Base-by-base conservation (phyloP, 345 rosid species). In the Boechera retrofracta region DNA sequence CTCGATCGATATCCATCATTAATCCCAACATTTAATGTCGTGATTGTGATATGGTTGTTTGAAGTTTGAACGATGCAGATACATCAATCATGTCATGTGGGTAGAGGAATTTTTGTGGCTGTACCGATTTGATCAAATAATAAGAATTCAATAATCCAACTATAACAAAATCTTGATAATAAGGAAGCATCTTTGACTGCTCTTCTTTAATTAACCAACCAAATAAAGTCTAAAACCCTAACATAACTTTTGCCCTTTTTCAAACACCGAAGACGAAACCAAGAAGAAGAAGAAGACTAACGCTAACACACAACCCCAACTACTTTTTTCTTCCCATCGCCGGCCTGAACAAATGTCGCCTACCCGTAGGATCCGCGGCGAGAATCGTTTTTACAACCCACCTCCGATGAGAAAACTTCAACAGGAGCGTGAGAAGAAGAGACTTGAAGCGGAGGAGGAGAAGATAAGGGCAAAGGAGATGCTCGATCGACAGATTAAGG, bases 361-460 rank as follows among this genome's bases (percentile, higher is more conserved):
- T 55, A 54, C 66, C 32, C 74, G 83, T 26, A 62, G 80, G 62
- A 64, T 77, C 62, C 78, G 83, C 26, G 87, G 85, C 32, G 87
- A 82, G 80, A 74, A 79, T 72, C 82, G 89, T n/a, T 86, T 86
- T 66, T 84, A 86, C 64, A 74, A 84, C 52, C 87, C 89, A 3
- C 89, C 87, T 21, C 81, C 77, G 56, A 66, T 86, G 35, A 83
- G 79, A 48, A 80, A 76, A 63, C 83, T 80, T 16, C 85, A 83
- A 18, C 69, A 77, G 38, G 80, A 73, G 13, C 73, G 79, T 0
- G 75, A 79, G 75, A 74, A 60, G 41, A 74, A 79, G 82, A 63
- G 80, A 67, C 77, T 81, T 48, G 67, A 81, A 77, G 74, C 64
- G 29, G 72, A 69, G 57, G 74, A 35, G 21, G 21, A 47, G 24